Conservation (phyloP, 352 stramenopile species). For the Phytopythium aichiense region DNA sequence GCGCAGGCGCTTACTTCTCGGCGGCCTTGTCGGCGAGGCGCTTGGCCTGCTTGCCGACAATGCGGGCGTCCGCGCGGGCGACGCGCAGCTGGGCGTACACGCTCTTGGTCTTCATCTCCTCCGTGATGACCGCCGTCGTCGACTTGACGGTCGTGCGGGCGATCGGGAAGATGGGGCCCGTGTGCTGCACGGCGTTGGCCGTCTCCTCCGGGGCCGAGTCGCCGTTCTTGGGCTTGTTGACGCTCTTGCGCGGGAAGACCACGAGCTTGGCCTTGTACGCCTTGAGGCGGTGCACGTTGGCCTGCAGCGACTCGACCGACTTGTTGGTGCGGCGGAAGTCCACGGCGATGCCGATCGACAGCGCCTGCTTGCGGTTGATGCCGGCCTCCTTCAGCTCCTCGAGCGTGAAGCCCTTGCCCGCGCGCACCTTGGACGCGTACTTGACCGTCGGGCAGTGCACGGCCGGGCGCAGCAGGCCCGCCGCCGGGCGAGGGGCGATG, state of each 20-base stretch:
- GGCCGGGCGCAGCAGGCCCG: slow-evolving; percentile 94
- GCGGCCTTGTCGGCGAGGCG: slow-evolving; percentile 84
- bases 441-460: slow-evolving; percentile 98
- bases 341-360: slow-evolving; percentile 98
- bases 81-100: slow-evolving; percentile 84
- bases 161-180: slow-evolving; percentile 75
- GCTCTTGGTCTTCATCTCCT: slow-evolving; percentile 83
- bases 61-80: slow-evolving; percentile 81
- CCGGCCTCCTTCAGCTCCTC: slow-evolving; percentile 98
- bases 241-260: slow-evolving; percentile 97
- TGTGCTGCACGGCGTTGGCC: slow-evolving; percentile 90
- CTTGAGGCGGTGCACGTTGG: slow-evolving; percentile 98
- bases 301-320: slow-evolving; percentile 93
- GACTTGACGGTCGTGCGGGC: slow-evolving; percentile 72
- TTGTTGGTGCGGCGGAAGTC: slow-evolving; percentile 98
- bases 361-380: slow-evolving; percentile 94
- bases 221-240: slow-evolving; percentile 94
- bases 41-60: slow-evolving; percentile 88
- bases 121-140: slow-evolving; percentile 75
- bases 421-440: slow-evolving; percentile 98
- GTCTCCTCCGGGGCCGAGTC: slow-evolving; percentile 91
- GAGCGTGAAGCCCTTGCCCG: slow-evolving; percentile 98
- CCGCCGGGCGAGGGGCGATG: slow-evolving; percentile 95
- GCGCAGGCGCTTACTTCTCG: slow-evolving; percentile 63
- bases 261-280: slow-evolving; percentile 99